Conservation (phyloP, 2,329 filamentous ascomycete genomes). For the Gremmenia infestans region DNA sequence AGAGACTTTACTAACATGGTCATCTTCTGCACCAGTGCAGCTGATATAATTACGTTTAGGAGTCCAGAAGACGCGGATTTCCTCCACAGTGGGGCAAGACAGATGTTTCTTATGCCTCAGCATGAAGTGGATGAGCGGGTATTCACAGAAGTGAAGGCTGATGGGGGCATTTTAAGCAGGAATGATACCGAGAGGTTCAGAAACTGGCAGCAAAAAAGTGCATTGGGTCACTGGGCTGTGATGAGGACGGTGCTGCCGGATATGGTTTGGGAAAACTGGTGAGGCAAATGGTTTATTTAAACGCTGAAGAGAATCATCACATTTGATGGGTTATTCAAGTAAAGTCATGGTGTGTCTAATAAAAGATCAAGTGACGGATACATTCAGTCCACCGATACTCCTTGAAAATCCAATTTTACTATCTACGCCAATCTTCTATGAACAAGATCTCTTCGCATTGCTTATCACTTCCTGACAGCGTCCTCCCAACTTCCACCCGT, state of each 20-base stretch:
- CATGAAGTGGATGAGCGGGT: conserved; percentile 53
- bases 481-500: conserved; percentile 48
- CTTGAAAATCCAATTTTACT: not conserved
- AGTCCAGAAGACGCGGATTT: conserved; percentile 59
- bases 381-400: not conserved
- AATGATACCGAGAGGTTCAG: conserved; percentile 64
- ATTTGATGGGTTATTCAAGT: too few relatives aligned
- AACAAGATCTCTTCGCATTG: not conserved
- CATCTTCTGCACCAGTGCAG: conserved; percentile 64
- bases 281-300: conserved; percentile 22
- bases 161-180: conserved; percentile 50
- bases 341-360: too few relatives aligned
- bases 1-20: conserved; percentile 93
- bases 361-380: too few relatives aligned
- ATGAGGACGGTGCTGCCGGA: conserved; percentile 81
- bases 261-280: conserved; percentile 86
- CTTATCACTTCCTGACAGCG: conserved; percentile 3
- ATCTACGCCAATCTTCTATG: not conserved
- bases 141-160: conserved; percentile 30
- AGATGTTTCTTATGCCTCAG: conserved; percentile 65
- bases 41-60: conserved; percentile 56
- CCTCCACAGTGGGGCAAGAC: conserved; percentile 65
- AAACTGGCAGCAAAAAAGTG: conserved; percentile 69
- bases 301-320: too few relatives aligned
- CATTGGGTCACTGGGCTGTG: conserved; percentile 81